Evolutionary conservation across 305 asterid species (phyloP).

Genomic region (Solanum chacoense): DNA sequence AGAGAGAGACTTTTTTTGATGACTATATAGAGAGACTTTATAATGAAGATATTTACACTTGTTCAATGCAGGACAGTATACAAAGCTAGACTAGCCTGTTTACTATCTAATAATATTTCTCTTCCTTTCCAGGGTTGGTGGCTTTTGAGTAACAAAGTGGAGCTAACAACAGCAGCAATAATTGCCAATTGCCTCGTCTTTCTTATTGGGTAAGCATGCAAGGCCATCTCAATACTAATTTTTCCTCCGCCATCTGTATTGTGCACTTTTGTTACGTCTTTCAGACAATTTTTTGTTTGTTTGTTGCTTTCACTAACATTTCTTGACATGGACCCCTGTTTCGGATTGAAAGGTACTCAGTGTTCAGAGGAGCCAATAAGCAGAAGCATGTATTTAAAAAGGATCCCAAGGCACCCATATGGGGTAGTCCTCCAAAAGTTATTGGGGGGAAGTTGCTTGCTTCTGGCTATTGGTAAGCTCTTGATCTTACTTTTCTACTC

Average conservation of each 20-base stretch:
- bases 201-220: conserved; percentile 46
- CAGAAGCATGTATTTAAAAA: conserved; percentile 86
- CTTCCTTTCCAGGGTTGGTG: conserved; percentile 82
- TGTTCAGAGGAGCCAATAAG: conserved; percentile 96
- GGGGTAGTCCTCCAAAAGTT: conserved; percentile 90
- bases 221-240: background rate
- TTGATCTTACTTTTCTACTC: background rate
- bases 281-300: background rate
- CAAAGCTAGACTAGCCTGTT: background rate
- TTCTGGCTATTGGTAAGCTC: conserved; percentile 86
- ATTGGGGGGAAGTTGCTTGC: conserved; percentile 95
- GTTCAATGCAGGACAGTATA: background rate
- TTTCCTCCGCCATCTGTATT: background rate
- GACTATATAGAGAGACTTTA: background rate
- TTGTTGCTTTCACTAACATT: background rate
- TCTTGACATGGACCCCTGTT: conserved; percentile 16
- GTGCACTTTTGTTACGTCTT: background rate
- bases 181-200: conserved; percentile 79
- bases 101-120: background rate
- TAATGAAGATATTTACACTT: background rate
- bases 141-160: conserved; percentile 74
- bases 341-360: conserved; percentile 46
- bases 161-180: conserved; percentile 59
- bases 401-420: conserved; percentile 73
- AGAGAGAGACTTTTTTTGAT: too few relatives aligned